These are phyloP conservation scores for Pulveroboletus sp. DNA, from an alignment of 1,284 basidiomycete species.

Conservation along the genomic window DNA sequence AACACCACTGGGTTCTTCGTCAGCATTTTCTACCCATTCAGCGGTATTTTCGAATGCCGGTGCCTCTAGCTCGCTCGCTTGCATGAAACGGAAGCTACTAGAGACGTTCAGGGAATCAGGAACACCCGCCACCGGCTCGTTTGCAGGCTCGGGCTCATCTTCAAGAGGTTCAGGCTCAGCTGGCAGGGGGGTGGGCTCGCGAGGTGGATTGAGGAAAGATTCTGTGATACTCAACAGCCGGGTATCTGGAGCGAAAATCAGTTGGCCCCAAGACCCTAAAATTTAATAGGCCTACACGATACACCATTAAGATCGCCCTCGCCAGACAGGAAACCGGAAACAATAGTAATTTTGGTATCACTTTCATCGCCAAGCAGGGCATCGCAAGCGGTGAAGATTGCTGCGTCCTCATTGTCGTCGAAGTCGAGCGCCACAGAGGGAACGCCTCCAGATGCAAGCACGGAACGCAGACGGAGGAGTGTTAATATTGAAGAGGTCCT, in stretches of 20 bases:
- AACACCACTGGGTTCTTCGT: conserved; percentile 29
- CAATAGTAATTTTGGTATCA: conserved; percentile 48
- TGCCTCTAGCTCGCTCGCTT: conserved; percentile 71
- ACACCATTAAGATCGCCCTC: conserved; percentile 59
- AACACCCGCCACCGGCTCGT: conserved; percentile 36
- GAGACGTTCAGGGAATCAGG: conserved; percentile 41
- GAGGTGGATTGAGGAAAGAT: conserved; percentile 50
- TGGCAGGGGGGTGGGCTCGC: conserved; percentile 35
- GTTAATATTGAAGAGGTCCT: conserved; percentile 57
- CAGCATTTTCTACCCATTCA: conserved; percentile 53
- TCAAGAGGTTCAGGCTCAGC: conserved; percentile 35
- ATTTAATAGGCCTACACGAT: conserved; percentile 48
- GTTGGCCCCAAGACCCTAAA: background rate
- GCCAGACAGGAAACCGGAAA: conserved; percentile 57
- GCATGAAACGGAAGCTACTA: conserved; percentile 72
- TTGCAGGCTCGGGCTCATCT: conserved; percentile 7
- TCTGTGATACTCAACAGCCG: conserved; percentile 59
- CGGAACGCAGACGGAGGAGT: conserved; percentile 64
- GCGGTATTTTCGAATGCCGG: conserved; percentile 47
- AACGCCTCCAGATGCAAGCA: conserved; percentile 51
- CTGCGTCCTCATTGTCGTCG: conserved; percentile 52
- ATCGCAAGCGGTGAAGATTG: conserved; percentile 53
- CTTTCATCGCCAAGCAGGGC: conserved; percentile 54
- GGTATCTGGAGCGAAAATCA: conserved; percentile 44
- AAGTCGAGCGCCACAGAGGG: conserved; percentile 48